Evolutionary conservation across 106 monocot species (phyloP), one percentile per base, ranked within the genome.

Genomic region (Allium fistulosum): DNA sequence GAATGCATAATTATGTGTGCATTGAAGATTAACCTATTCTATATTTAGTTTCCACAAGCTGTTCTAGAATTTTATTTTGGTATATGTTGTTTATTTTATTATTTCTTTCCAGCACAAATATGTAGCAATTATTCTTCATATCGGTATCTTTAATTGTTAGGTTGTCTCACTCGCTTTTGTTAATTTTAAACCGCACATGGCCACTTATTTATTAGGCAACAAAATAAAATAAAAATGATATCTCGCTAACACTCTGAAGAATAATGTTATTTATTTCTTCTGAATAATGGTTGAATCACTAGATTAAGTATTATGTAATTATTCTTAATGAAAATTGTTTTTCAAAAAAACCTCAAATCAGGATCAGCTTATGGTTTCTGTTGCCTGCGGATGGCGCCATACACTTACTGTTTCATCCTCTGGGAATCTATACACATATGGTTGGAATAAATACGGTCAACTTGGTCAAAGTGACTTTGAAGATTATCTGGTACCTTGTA

Each of bases 401-500:
- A 91, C 95, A 15, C 86, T 96, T 70, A 92, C 95, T 56, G 84
- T 91, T 74, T 91, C 91, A 13, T 84, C 77, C 57, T 80, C 88
- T 46, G 91, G 95, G 17, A 68, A 47, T 51, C 65, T 96, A 62
- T 86, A 91, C 71, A 96, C 95, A 16, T 91, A 88, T 73, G 95
- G 95, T 48, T 96, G 95, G 95, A 96, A 91, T 81, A 96, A 96
- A 76, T 96, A 96, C 76, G 95, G 95, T 61, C 95, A 96, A 75
- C 67, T 96, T 57, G 95, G 95, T 15, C 95, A 96, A 71, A 90
- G 95, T 6, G 91, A 96, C 73, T 96, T 91, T 71, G 91, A 88
- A 76, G 95, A 96, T 78, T 88, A 88, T 66, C 86, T 91, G 50
- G 67, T 86, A 80, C 95, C 95, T 49, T 82, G 80, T 61, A 75